Evolutionary conservation across 2,329 filamentous ascomycete species (phyloP), one percentile per base, ranked within the genome.

Genomic region (Lasiodiplodia gonubiensis): DNA sequence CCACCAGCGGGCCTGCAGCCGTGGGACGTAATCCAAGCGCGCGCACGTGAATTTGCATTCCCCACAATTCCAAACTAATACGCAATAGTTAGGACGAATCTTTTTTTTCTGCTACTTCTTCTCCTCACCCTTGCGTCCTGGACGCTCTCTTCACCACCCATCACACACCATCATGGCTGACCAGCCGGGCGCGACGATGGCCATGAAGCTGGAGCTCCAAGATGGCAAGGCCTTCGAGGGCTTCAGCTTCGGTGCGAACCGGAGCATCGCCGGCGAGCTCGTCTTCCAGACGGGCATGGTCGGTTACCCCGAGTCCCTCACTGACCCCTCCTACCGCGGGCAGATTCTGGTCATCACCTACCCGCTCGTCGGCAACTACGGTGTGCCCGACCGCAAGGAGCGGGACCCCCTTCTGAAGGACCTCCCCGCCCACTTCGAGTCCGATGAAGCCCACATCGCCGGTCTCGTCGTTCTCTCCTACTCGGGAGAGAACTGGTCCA

Each of bases 261-360:
- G 94, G 87, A 97, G 92, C 83, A 89, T 96, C 76, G 92, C 94
- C 72, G 95, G 95, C 80, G 95, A 99, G 86, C 86, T 99, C 79
- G 95, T 99, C 82, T 99, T 99, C 85, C 94, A 98, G 86, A 99
- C 95, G 68, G 95, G 95, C 81, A 97, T 98, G 94, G 95, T 98
- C 74, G 95, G 95, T 77, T 99, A 99, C 80, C 94, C 95, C 51
- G 95, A 99, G 85, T 96, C 91, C 57, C 86, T 95, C 74, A 94
- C 92, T 69, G 92, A 95, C 77, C 92, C 92, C 72, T 94, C 92
- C 60, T 94, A 95, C 81, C 90, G 91, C 60, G 92, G 92, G 70
- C 94, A 99, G 83, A 97, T 99, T 74, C 87, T 99, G 74, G 94
- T 98, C 80, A 89, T 98, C 76, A 99, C 94, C 65, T 97, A 97